A percentile compares a stretch with the other conserved stretches of the same genome.
These are phyloP conservation scores for Chrysoporthe austroafricana DNA, from an alignment of 2,329 filamentous ascomycete genomes.

Conservation along the genomic window DNA sequence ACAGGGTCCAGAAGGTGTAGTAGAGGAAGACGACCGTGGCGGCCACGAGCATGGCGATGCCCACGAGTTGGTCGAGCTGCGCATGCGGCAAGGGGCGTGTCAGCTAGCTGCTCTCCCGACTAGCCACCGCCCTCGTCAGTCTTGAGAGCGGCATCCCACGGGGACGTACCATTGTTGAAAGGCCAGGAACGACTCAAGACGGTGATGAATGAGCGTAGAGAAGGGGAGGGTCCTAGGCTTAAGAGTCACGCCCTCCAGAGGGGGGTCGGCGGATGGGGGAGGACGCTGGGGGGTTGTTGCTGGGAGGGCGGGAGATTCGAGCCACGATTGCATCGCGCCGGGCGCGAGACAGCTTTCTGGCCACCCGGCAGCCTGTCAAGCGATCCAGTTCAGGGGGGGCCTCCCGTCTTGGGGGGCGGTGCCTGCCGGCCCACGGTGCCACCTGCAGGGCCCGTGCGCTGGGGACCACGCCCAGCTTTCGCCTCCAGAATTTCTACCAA, in stretches of 20 bases:
- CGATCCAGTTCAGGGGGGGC: conserved; percentile 10
- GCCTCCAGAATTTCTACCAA: conserved; percentile 13
- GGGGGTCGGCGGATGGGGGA: not conserved
- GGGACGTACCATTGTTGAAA: conserved; percentile 38
- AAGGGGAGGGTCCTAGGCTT: conserved; percentile 6
- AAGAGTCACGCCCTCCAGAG: conserved; percentile 9
- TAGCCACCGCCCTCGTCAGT: not conserved
- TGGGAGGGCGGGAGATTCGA: conserved; percentile 16
- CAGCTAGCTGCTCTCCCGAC: conserved; percentile 14
- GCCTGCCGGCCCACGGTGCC: not conserved
- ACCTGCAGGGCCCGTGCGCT: conserved; percentile 5
- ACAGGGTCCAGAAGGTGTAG: conserved; percentile 96
- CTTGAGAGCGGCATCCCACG: not conserved
- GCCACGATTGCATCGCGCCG: conserved; percentile 27
- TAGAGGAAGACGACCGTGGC: conserved; percentile 72
- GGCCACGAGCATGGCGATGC: conserved; percentile 70
- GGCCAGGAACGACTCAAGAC: conserved; percentile 3
- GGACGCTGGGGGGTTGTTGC: not conserved
- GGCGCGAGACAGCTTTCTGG: conserved; percentile 11
- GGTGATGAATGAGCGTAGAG: conserved; percentile 25
- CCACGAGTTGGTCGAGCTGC: conserved; percentile 86
- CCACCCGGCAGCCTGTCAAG: conserved; percentile 15
- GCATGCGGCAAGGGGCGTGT: not conserved
- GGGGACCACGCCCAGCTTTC: not conserved
- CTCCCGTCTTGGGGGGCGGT: not conserved